Percentiles rank a stretch among this genome's conserved stretches.
phyloP scores from a whole-genome alignment of 2,329 filamentous ascomycete genomes.

The Cryphonectria japonica region DNA sequence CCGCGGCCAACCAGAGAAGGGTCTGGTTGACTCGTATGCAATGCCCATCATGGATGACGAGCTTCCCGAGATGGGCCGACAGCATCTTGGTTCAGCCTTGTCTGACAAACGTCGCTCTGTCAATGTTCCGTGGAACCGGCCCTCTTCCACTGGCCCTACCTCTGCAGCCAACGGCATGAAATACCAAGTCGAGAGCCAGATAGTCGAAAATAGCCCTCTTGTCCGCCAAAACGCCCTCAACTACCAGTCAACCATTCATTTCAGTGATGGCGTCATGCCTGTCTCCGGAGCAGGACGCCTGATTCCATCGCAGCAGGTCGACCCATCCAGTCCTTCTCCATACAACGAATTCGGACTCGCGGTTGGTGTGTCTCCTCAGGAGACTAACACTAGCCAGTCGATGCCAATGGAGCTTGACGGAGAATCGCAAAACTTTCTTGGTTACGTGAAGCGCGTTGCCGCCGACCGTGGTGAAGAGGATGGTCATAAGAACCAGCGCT shows the following conservation, averaged over 20 bases:
- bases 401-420: conserved; percentile 46
- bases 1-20: conserved; percentile 31
- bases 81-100: conserved; percentile 27
- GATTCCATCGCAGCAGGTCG: conserved; percentile 36
- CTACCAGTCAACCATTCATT: conserved; percentile 49
- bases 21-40: conserved; percentile 27
- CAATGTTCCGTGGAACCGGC: conserved; percentile 57
- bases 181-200: conserved; percentile 40
- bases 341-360: conserved; percentile 35
- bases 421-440: conserved; percentile 51
- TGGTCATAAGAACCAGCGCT: conserved; percentile 40
- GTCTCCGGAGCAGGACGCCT: conserved; percentile 41
- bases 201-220: conserved; percentile 44
- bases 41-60: conserved; percentile 28
- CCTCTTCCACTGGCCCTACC: conserved; percentile 52
- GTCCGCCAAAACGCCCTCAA: conserved; percentile 41
- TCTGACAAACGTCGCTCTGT: conserved; percentile 41
- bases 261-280: conserved; percentile 48
- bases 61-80: conserved; percentile 37
- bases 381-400: conserved; percentile 37
- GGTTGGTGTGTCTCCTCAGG: conserved; percentile 30
- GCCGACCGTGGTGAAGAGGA: conserved; percentile 37
- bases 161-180: conserved; percentile 47
- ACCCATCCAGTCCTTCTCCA: conserved; percentile 33
- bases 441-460: conserved; percentile 45